Base-by-base conservation (phyloP, 768 basidiomycete genomes). In the Sarcomyxa edulis region DNA sequence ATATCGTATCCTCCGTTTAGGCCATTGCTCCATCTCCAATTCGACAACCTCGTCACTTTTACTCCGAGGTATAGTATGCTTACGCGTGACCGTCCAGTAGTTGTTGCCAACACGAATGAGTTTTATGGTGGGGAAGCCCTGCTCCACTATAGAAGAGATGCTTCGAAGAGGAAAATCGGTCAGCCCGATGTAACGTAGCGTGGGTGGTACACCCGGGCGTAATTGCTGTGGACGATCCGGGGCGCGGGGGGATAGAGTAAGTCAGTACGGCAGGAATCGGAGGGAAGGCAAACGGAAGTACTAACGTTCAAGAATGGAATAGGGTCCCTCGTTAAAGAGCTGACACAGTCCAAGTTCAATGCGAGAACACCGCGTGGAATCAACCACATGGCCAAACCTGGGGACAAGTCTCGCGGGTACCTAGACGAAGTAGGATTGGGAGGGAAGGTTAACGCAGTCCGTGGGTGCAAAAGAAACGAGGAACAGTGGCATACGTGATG, bases 381-480 rank as follows among this genome's bases (percentile, higher is more conserved):
- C 20, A 86, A 60, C 81, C 82, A 84, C 32, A 75, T 68, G 6
- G 81, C 81, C 14, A 85, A 59, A 2, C 76, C 72, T 0, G 80
- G 68, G 1, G 78, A 69, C 26, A 85, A 56, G 52, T 84, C 82
- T 44, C 64, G 60, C 2, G 84, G 83, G n/a, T n/a, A n/a, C n/a
- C n/a, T n/a, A n/a, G n/a, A n/a, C n/a, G n/a, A n/a, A n/a, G n/a
- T n/a, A n/a, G n/a, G n/a, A n/a, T n/a, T n/a, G n/a, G n/a, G n/a
- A n/a, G n/a, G n/a, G n/a, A n/a, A n/a, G n/a, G n/a, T n/a, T n/a
- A n/a, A n/a, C n/a, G n/a, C n/a, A n/a, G n/a, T n/a, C n/a, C n/a
- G n/a, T n/a, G n/a, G n/a, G n/a, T n/a, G n/a, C n/a, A n/a, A n/a
- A n/a, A n/a, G n/a, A n/a, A n/a, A n/a, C n/a, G n/a, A n/a, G n/a